Evolutionary conservation across 257 asterid species (phyloP).

Genomic region (Solanum corneliomulleri): DNA sequence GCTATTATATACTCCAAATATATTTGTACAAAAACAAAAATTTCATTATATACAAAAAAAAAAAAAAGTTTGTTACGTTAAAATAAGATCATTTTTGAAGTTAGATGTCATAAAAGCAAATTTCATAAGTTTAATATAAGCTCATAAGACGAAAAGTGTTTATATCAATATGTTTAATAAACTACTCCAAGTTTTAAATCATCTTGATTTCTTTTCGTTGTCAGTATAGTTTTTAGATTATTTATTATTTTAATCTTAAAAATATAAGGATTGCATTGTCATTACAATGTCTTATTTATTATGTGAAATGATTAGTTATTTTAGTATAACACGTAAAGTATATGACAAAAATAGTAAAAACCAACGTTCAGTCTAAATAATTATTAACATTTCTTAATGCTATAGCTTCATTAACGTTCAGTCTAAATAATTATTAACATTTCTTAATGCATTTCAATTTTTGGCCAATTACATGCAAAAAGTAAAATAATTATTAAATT

Average conservation of each 20-base stretch:
- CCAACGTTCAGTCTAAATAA: background rate
- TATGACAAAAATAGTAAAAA: background rate
- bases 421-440: background rate
- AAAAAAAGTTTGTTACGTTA: no score
- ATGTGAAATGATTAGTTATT: background rate
- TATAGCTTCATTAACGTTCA: background rate
- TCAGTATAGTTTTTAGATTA: no score
- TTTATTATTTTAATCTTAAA: background rate
- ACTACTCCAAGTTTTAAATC: background rate
- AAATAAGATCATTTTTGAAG: background rate
- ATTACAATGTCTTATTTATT: background rate
- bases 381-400: background rate
- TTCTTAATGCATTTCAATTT: background rate
- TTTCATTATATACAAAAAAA: background rate
- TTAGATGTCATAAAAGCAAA: background rate
- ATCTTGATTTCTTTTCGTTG: fast-evolving
- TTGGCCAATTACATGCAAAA: background rate
- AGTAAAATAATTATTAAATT: background rate
- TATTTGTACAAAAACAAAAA: background rate
- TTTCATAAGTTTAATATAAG: background rate
- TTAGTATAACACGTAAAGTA: background rate
- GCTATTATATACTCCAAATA: slow-evolving; percentile 6
- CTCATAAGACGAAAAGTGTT: background rate
- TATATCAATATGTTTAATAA: background rate
- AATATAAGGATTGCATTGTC: background rate